Conservation (phyloP, 192 early-diverging fungal genomes). For the Mortierella alpina region DNA sequence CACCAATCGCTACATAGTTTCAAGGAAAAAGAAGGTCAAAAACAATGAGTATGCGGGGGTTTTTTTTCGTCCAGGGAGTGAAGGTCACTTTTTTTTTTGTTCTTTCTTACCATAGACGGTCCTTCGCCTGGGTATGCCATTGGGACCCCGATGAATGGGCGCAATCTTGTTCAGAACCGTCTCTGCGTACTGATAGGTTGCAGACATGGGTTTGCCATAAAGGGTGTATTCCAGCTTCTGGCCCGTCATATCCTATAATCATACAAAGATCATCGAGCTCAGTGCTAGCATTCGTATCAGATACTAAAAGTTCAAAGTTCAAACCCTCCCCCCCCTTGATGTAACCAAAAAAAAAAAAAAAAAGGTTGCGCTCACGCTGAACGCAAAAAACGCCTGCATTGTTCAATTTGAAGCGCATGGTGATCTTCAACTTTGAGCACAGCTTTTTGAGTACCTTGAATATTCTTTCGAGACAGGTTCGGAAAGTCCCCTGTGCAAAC, state of each 20-base stretch:
- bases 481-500: slow-evolving; percentile 89
- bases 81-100: background rate
- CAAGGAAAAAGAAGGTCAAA: slow-evolving; percentile 51
- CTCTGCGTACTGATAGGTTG: slow-evolving; percentile 82
- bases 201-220: slow-evolving; percentile 85
- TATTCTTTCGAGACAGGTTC: slow-evolving; percentile 74
- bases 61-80: slow-evolving; percentile 58
- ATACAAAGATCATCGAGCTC: background rate
- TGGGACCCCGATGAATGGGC: slow-evolving; percentile 9
- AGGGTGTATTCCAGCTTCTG: slow-evolving; percentile 69
- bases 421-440: slow-evolving; percentile 8
- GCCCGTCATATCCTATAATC: slow-evolving; percentile 55
- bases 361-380: too few species aligned
- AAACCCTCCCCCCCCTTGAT: too few species aligned
- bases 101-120: slow-evolving; percentile 49
- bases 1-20: slow-evolving; percentile 65
- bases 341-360: background rate
- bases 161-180: slow-evolving; percentile 56
- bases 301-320: too few species aligned
- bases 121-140: slow-evolving; percentile 11
- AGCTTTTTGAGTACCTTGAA: slow-evolving; percentile 62
- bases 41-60: slow-evolving; percentile 30
- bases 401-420: too few species aligned
- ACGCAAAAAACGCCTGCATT: too few species aligned
- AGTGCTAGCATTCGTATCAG: too few species aligned